A percentile compares a stretch with the other conserved stretches of the same genome.
These are phyloP conservation scores for Moricandia arvensis DNA, from an alignment of 345 rosid species.

Conservation along the genomic window DNA sequence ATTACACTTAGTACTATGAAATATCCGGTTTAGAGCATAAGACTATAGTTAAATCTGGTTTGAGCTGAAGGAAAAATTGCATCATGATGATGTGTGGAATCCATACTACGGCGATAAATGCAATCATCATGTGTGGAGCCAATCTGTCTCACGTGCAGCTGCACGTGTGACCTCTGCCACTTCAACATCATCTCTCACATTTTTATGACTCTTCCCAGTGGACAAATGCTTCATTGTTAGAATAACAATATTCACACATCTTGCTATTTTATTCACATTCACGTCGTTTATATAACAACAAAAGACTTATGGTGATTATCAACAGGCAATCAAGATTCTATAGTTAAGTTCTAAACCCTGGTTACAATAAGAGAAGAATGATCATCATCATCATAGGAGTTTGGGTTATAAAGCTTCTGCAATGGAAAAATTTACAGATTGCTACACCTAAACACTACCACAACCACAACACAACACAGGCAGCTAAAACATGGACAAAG, in stretches of 20 bases:
- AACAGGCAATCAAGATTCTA: no score
- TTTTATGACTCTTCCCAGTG: not conserved
- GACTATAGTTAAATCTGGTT: no score
- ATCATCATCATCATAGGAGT: not conserved
- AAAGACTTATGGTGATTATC: no score
- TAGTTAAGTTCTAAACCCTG: not conserved
- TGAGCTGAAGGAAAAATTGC: no score
- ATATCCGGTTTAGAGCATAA: no score
- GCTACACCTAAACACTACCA: constrained; percentile 35
- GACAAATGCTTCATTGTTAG: no score
- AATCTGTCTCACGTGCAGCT: not conserved
- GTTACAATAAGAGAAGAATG: not conserved
- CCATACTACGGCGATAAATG: not conserved
- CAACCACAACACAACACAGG: constrained; percentile 23
- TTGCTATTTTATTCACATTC: no score
- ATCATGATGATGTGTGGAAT: not conserved
- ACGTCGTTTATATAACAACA: no score
- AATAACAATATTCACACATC: no score
- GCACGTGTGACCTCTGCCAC: not conserved
- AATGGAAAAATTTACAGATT: constrained; percentile 25
- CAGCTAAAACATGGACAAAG: not conserved
- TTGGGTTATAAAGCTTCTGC: not conserved
- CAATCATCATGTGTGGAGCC: not conserved
- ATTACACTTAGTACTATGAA: no score
- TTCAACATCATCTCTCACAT: not conserved